These are phyloP conservation scores for Patellifolia procumbens DNA, from an alignment of 179 eudicot species.

Conservation along the genomic window DNA sequence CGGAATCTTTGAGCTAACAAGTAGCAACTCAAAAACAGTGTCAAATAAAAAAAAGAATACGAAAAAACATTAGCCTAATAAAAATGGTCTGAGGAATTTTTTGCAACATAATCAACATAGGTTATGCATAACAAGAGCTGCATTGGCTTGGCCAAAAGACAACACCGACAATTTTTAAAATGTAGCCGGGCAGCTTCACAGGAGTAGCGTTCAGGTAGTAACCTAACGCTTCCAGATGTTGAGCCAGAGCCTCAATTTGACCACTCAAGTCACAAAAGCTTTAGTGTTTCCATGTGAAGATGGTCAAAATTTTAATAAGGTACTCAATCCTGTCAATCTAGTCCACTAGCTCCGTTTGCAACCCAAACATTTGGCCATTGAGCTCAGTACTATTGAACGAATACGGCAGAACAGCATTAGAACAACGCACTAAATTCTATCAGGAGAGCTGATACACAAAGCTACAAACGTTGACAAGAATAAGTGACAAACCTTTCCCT, in stretches of 20 bases:
- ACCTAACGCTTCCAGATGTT: conserved; percentile 1
- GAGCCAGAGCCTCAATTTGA: not conserved
- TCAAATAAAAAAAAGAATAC: no score
- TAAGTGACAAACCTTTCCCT: conserved; percentile 42
- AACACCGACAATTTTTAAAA: not conserved
- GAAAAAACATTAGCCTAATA: not conserved
- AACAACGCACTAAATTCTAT: not conserved
- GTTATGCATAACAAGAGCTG: not conserved
- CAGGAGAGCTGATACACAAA: not conserved
- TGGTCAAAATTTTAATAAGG: not conserved
- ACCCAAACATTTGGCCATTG: not conserved
- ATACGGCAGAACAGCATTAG: not conserved
- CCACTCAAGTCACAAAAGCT: not conserved
- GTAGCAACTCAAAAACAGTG: not conserved
- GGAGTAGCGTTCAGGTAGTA: not conserved
- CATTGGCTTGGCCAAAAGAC: not conserved
- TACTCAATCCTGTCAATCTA: not conserved
- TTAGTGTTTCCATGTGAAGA: not conserved
- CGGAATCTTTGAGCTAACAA: not conserved
- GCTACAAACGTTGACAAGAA: not conserved
- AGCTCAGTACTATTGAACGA: not conserved
- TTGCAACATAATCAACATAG: not conserved
- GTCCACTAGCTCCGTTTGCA: not conserved
- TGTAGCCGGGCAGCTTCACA: not conserved
- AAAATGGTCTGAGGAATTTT: not conserved